Evolutionary conservation across 2,329 filamentous ascomycete genomes (phyloP).

Genomic region (Colletotrichum truncatum): DNA sequence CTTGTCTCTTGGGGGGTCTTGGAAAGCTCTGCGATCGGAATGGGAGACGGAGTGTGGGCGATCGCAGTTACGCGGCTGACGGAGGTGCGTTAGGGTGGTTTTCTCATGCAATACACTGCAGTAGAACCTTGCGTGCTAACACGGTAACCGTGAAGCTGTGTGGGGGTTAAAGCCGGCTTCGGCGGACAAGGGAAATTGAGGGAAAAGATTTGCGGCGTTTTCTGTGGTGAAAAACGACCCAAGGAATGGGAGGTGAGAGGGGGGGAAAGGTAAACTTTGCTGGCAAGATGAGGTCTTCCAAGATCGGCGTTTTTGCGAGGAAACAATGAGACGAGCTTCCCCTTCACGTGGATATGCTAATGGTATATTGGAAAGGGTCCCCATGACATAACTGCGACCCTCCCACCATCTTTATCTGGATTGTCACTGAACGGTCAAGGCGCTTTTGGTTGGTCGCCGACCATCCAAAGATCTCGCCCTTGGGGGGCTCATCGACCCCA

Average conservation of each 20-base stretch:
- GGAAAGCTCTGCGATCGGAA: not conserved
- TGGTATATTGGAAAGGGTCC: not conserved
- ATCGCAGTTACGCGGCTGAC: constrained; percentile 9
- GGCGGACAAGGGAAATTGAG: not conserved
- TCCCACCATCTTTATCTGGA: constrained; percentile 1
- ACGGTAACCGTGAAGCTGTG: not conserved
- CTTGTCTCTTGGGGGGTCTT: not conserved
- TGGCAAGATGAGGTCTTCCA: not conserved
- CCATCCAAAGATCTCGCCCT: constrained; percentile 1
- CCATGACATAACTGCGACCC: constrained; percentile 12
- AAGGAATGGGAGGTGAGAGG: not conserved
- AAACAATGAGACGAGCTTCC: not conserved
- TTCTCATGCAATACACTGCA: constrained; percentile 4
- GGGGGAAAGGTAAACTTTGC: not conserved
- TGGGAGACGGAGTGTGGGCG: not conserved
- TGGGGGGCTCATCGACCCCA: not conserved
- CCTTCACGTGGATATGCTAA: constrained; percentile 1
- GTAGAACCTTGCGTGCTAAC: not conserved
- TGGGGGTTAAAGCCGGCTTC: not conserved
- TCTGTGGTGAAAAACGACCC: not conserved
- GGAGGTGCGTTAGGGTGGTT: constrained; percentile 13
- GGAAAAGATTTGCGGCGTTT: not conserved
- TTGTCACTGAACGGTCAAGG: not conserved
- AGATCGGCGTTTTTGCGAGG: not conserved
- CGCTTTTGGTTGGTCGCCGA: constrained; percentile 17